Evolutionary conservation across 768 basidiomycete genomes (phyloP).

Genomic region (Trametes villosa): DNA sequence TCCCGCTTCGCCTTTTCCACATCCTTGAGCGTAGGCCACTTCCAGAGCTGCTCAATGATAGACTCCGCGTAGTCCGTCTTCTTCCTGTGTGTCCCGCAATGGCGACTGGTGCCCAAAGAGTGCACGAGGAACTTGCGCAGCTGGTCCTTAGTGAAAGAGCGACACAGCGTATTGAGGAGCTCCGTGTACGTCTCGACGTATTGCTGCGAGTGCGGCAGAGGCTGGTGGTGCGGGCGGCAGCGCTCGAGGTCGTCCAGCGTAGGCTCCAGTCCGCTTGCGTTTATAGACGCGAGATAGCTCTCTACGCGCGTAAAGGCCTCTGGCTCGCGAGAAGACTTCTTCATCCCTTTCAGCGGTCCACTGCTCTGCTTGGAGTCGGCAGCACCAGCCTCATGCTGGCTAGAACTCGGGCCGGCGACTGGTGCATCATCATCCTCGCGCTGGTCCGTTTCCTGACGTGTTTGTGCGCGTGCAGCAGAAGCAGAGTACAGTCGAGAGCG

Average conservation of each 20-base stretch:
- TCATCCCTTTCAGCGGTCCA: neutral
- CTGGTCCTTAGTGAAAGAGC: conserved; percentile 67
- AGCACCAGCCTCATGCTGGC: neutral
- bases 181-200: conserved; percentile 59
- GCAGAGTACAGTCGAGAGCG: conserved; percentile 11
- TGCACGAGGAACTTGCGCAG: conserved; percentile 56
- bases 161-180: conserved; percentile 56
- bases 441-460: conserved; percentile 4
- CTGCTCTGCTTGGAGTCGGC: neutral
- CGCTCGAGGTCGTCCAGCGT: conserved; percentile 66
- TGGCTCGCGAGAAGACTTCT: neutral
- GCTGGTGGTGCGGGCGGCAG: conserved; percentile 48
- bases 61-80: conserved; percentile 34
- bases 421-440: conserved; percentile 7
- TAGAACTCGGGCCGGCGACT: conserved; percentile 10
- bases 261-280: conserved; percentile 48
- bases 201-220: conserved; percentile 44
- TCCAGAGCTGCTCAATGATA: conserved; percentile 70
- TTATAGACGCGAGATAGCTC: conserved; percentile 59
- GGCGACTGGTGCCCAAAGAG: conserved; percentile 44
- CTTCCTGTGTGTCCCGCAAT: conserved; percentile 19
- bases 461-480: conserved; percentile 1
- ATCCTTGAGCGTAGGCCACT: conserved; percentile 63
- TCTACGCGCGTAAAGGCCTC: conserved; percentile 40
- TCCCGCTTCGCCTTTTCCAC: conserved; percentile 55